Evolutionary conservation across 495 filamentous ascomycete genomes (phyloP), one percentile per base, ranked within the genome.

Genomic region (Barbatosphaeria neglecta): DNA sequence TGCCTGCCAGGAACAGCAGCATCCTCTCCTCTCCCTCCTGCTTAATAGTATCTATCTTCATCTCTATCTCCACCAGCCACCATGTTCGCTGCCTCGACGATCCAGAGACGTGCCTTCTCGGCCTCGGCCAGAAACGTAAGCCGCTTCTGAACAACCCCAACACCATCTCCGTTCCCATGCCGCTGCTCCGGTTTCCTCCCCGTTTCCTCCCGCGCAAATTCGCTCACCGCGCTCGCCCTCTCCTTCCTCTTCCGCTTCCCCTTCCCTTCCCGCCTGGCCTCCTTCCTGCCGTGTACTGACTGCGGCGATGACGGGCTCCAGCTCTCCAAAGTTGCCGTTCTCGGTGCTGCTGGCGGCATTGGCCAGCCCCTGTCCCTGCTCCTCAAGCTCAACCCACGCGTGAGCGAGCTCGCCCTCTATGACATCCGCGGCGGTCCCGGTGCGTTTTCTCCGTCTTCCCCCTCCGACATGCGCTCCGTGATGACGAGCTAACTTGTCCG

Each of bases 291-390:
- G n/a, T n/a, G n/a, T n/a, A n/a, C n/a, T n/a, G n/a, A n/a, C n/a
- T n/a, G n/a, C n/a, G 27, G 45, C 38, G 51, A 41, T 39, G 9
- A 41, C 20, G 19, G 10, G 28, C 17, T 54, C 40, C 66, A 98
- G 92, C 80, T 87, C 63, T 90, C 89, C 65, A 96, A 96, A 78
- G 92, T 98, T 55, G 81, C 88, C 58, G 89, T 98, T 46, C 83
- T 97, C 58, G 92, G 92, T 72, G 92, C 90, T 53, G 83, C 83
- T 64, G 92, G 92, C 71, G 92, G 92, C 65, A 98, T 98, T 71
- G 92, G 92, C 62, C 92, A 98, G 77, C 92, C 92, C 59, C 71
- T 98, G 52, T 98, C 92, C 43, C 83, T 98, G 45, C 83, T 98
- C 57, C 76, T 98, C 65, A 98, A 98, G 84, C 81, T 96, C 67